Base-by-base conservation (phyloP, 345 rosid genomes). In the Eucalyptus fibrosa region DNA sequence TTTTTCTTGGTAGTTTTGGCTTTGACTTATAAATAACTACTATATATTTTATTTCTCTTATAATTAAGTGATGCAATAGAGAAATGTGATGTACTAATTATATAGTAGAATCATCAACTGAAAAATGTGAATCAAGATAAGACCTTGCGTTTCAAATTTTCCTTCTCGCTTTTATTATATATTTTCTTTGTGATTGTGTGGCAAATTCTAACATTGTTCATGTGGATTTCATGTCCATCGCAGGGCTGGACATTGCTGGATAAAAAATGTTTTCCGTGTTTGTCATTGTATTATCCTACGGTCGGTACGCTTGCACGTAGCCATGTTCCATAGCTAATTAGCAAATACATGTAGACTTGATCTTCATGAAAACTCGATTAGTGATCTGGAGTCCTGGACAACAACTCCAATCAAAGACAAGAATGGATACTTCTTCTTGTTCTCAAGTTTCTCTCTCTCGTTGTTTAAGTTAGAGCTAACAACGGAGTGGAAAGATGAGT, bases 1-100 rank as follows among this genome's bases (percentile, higher is more conserved):
- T n/a, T 53, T 19, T 53, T 53, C 7, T 0, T 53, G 0, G 10
- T 53, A 19, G 0, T 8, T 53, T 53, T 0, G 1, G 11, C 0
- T 53, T 53, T 1, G 2, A 53, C 24, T 53, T 1, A 19, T 53
- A 7, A 18, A 53, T 53, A 7, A 0, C 0, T 3, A 19, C 0
- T 51, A 51, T 3, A 19, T 53, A 53, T 53, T 3, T 19, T 53
- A 53, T 53, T 50, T 50, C 24, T 53, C 24, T 53, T 53, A 53
- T 19, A 53, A 8, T 53, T 19, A 19, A 53, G 5, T 0, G 11
- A 53, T 53, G 24, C 1, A 3, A 53, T 4, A 53, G 9, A 51
- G 23, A 51, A 0, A 0, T 53, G 11, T 53, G 59, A 44, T 19
- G 59, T 53, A 1, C 5, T 53, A 21, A 53, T 53, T 53, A 8